Evolutionary conservation across 176 grass and related monocot genomes (phyloP).

Genomic region (bread wheat (Triticum aestivum)): DNA sequence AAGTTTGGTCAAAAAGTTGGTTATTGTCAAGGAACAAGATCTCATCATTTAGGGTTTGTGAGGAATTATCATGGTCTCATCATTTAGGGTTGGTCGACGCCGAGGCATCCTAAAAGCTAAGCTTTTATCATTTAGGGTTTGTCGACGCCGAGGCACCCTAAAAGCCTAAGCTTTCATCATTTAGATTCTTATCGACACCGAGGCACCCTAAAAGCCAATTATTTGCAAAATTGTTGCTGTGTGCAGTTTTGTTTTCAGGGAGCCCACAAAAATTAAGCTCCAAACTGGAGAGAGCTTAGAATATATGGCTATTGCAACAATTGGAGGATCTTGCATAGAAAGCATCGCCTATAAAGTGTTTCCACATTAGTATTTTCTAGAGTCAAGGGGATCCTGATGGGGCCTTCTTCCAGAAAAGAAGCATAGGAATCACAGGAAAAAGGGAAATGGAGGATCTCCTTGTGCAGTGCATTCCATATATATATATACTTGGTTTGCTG

Average conservation of each 20-base stretch:
- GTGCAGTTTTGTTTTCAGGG: not conserved
- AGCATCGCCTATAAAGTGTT: not conserved
- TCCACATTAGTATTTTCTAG: not conserved
- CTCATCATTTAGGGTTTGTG: too few species aligned
- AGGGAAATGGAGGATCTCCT: slow-evolving; percentile 25
- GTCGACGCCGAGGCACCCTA: too few species aligned
- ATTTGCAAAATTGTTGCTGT: not conserved
- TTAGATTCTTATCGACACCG: too few species aligned
- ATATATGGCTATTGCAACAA: not conserved
- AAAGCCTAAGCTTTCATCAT: too few species aligned
- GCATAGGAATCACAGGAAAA: not conserved
- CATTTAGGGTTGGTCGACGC: too few species aligned
- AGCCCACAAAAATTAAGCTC: not conserved
- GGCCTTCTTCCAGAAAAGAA: slow-evolving; percentile 26
- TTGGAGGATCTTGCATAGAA: slow-evolving; percentile 13
- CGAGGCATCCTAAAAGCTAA: too few species aligned
- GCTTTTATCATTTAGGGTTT: too few species aligned
- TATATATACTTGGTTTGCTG: not conserved
- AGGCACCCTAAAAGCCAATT: not conserved
- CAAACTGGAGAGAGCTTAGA: not conserved
- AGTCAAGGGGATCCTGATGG: slow-evolving; percentile 26
- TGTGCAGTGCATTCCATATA: not conserved
- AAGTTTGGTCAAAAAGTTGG: too few species aligned
- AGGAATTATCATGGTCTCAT: too few species aligned
- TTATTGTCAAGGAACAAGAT: too few species aligned